Evolutionary conservation across 371 early-diverging fungal genomes (phyloP), one percentile per base, ranked within the genome.

Genomic region (Mucor lusitanicus): DNA sequence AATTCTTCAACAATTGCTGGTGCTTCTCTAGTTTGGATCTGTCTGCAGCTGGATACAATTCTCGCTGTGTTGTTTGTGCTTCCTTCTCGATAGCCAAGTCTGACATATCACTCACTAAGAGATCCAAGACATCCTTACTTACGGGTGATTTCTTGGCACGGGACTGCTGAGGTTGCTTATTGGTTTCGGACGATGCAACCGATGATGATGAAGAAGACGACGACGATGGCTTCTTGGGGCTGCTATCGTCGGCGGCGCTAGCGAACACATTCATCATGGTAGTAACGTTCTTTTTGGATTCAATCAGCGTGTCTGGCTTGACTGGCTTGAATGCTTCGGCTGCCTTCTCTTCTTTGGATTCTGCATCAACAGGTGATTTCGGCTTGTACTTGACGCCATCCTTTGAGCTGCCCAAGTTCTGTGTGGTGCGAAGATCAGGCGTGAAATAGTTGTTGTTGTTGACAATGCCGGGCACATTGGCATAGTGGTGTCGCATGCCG

Each of bases 401-500:
- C 44, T 65, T 70, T 30, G 64, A 71, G 21, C 75, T 75, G 3
- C 76, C 78, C 33, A 69, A 77, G 48, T 82, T 79, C 21, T 64
- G 63, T 3, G 82, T 61, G 9, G 71, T 76, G 33, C 72, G 69
- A 27, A 82, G 57, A 27, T 82, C 74, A 13, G 77, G 79, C 13
- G 64, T 57, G 40, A 78, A 81, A 8, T 64, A 48, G 11, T 69
- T 50, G 25, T 50, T 50, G 21, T 2, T 60, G 11, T 50, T 58
- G 3, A 74, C 33, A 1, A 74, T 61, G n/a, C 69, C 67, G 9
- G 82, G 80, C 12, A 72, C 60, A 53, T 68, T 19, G 13, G 74
- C 56, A 50, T 79, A 78, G 40, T 82, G 82, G 11, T 73, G 74
- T 35, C 82, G 62, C 19, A 74, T 67, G 8, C 82, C 78, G 9